Base-by-base conservation (phyloP, 192 early-diverging fungal species). In the Backusella tuberculispora region DNA sequence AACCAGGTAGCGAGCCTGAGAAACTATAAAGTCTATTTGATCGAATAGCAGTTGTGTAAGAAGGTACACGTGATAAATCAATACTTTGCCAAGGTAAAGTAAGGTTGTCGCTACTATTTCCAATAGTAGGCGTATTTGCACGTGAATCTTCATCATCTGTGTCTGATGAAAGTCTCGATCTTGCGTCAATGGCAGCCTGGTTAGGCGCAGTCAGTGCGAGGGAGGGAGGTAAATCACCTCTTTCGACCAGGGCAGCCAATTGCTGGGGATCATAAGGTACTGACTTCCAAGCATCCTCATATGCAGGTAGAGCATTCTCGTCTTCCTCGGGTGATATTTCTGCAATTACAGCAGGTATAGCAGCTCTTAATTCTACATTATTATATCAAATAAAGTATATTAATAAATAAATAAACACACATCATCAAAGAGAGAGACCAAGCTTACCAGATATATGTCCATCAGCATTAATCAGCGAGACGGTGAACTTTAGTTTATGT, bases 401-500 rank as follows among this genome's bases (percentile, higher is more conserved):
- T 17, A 38, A 53, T 4, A 43, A 19, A 48, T 37, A 69, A 15
- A 26, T 5, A 69, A 29, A 13, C 10, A 48, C 10, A 6, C 4
- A 37, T 0, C 47, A 50, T 50, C 47, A 15, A 50, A 50, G 6
- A n/a, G 26, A 19, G 21, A 50, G 4, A 13, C 12, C 29, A 37
- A 9, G n/a, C 7, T 53, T 68, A 80, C 79, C 79, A 37, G 81
- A 82, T 40, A 82, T 78, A 47, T 82, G 81, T 17, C 81, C 81
- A 66, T 83, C 81, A 17, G 47, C 34, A 69, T 81, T 80, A 4
- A 66, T 24, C 24, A 85, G 66, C 1, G 70, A 63, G 0, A 85
- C 69, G 0, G 63, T 75, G 42, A 85, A 78, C 45, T 78, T 83
- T 43, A 85, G 46, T 60, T 83, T 78, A 47, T 85, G 83, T 21